Evolutionary conservation across 169 alveolate genomes (phyloP), one percentile per base, ranked within the genome.

Genomic region (Eimeria tenella): DNA sequence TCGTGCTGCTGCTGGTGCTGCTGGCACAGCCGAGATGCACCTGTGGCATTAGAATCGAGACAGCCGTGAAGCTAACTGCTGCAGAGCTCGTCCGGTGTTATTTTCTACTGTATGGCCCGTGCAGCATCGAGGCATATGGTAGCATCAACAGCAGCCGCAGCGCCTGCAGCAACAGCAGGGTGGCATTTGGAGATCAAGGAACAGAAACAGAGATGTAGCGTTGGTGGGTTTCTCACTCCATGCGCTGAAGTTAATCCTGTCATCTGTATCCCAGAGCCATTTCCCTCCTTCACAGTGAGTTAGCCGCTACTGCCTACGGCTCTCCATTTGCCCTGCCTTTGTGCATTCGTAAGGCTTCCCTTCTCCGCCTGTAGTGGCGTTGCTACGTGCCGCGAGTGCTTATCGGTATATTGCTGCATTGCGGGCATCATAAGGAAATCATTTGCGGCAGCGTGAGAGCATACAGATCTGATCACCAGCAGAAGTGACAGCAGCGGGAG

Each of bases 91-190:
- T 17, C 21, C 49, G 63, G 50, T 49, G 86, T 10, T 49, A 75
- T 4, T 31, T 6, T n/a, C 50, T 49, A 6, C 86, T 77, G 13
- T 21, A 55, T 5, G 60, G 68, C 10, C 86, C 17, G 65, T 8
- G 65, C 65, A 77, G 52, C 68, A 52, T n/a, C 86, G 49, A 8
- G 31, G 21, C n/a, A 15, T 8, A 25, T n/a, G 86, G 65, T 63
- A 77, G 86, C 52, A 77, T n/a, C 68, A 19, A 5, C 65, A 52
- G 86, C 71, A 79, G 88, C 53, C 15, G 23, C 73, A 79, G 88
- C 4, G 87, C 42, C 42, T 31, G 42, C 42, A 31, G 42, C 42
- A 31, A 31, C 70, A 53, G 68, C 71, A 53, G 52, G n/a, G 71
- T n/a, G 19, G 73, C 50, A 74, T 60, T 6, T 71, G 62, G n/a